Conservation (phyloP, 371 early-diverging fungal genomes). For the Mortierella sp. region DNA sequence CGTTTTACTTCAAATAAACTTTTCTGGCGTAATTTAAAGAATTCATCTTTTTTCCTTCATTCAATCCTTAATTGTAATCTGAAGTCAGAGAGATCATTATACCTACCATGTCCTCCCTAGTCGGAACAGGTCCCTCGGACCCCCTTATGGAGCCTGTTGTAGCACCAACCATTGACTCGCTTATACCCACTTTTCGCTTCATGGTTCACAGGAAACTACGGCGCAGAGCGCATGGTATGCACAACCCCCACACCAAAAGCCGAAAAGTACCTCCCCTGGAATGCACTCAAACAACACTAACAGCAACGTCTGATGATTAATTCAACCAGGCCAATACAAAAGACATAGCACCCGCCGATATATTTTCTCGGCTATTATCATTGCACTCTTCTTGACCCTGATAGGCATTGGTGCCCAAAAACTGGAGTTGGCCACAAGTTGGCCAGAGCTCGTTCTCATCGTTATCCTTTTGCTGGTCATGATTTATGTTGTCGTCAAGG, state of each 20-base stretch:
- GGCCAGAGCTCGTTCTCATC: slow-evolving; percentile 38
- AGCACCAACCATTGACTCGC: slow-evolving; percentile 32
- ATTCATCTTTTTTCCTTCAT: no score
- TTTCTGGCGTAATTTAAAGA: no score
- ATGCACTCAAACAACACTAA: background rate
- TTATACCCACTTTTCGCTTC: slow-evolving; percentile 48
- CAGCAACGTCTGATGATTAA: background rate
- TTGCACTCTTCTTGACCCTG: slow-evolving; percentile 44
- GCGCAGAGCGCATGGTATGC: slow-evolving; percentile 45
- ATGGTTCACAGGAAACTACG: slow-evolving; percentile 47
- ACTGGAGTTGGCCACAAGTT: slow-evolving; percentile 35
- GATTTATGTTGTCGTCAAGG: slow-evolving; percentile 53
- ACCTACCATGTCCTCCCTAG: slow-evolving; percentile 1
- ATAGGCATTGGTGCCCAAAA: slow-evolving; percentile 49
- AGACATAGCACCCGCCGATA: slow-evolving; percentile 35
- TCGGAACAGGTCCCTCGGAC: background rate
- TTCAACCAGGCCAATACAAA: slow-evolving; percentile 32
- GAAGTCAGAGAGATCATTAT: background rate
- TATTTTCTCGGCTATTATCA: slow-evolving; percentile 39
- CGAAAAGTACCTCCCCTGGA: background rate
- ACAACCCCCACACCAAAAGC: background rate
- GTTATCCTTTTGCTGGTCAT: slow-evolving; percentile 31
- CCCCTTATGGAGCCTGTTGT: background rate
- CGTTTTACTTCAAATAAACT: no score
- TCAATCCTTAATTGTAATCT: no score